phyloP scores from a whole-genome alignment of 2,329 filamentous ascomycete species.

The Xylariaceae sp. region DNA sequence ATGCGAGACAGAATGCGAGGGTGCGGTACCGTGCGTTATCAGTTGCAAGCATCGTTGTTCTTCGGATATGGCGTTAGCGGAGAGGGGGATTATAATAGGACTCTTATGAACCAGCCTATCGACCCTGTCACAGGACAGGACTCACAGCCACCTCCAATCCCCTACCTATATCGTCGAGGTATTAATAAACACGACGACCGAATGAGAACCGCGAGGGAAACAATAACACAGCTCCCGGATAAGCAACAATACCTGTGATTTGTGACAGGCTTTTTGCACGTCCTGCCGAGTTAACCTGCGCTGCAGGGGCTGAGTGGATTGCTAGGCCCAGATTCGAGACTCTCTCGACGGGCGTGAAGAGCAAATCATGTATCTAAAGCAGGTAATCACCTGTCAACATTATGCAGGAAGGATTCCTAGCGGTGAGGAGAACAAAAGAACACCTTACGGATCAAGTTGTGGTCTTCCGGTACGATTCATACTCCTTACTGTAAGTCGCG shows the following conservation, averaged over 20 bases:
- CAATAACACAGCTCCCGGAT: slow-evolving; percentile 21
- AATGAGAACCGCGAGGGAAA: slow-evolving; percentile 5
- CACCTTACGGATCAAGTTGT: slow-evolving; percentile 8
- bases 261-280: slow-evolving; percentile 8
- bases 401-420: slow-evolving; percentile 24
- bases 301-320: slow-evolving; percentile 22
- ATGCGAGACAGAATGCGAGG: not conserved
- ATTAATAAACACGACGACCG: slow-evolving; percentile 24
- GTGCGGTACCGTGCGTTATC: slow-evolving; percentile 21
- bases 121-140: slow-evolving; percentile 12
- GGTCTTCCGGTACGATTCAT: slow-evolving; percentile 13
- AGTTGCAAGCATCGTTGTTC: slow-evolving; percentile 6
- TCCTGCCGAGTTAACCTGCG: slow-evolving; percentile 8
- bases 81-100: slow-evolving; percentile 18
- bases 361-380: slow-evolving; percentile 20
- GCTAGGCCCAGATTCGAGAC: slow-evolving; percentile 18
- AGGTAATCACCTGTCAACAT: slow-evolving; percentile 16
- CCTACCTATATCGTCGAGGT: slow-evolving; percentile 28
- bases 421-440: slow-evolving; percentile 12
- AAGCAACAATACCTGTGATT: slow-evolving; percentile 17
- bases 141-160: slow-evolving; percentile 1
- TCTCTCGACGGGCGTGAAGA: slow-evolving; percentile 16
- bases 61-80: slow-evolving; percentile 15
- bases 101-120: slow-evolving; percentile 21
- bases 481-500: slow-evolving; percentile 20